A percentile compares a stretch with the other conserved stretches of the same genome.
phyloP scores from a whole-genome alignment of 257 asterid genomes.

The Misopates orontium region DNA sequence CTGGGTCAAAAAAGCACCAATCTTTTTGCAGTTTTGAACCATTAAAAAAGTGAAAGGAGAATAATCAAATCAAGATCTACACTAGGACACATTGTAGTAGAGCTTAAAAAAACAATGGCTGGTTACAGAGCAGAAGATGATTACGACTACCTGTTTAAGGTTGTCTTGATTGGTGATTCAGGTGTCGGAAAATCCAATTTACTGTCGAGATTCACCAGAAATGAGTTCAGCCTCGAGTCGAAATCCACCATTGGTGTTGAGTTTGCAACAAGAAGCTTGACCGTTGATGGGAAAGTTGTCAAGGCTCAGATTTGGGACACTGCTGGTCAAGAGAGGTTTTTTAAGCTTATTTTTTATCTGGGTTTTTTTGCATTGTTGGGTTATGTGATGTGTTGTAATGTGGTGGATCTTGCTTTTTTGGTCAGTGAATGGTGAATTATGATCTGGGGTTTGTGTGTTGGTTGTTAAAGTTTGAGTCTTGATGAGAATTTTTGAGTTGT shows the following conservation, averaged over 20 bases:
- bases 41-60: slow-evolving; percentile 24
- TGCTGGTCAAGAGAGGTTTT: slow-evolving; percentile 84
- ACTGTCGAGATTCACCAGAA: slow-evolving; percentile 83
- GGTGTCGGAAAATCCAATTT: slow-evolving; percentile 87
- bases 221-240: slow-evolving; percentile 87
- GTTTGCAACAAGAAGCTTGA: slow-evolving; percentile 84
- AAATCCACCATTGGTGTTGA: slow-evolving; percentile 90
- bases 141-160: slow-evolving; percentile 82
- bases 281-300: slow-evolving; percentile 72
- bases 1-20: slow-evolving; percentile 9
- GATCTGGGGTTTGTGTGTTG: slow-evolving; percentile 19
- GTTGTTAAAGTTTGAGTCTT: slow-evolving; percentile 18
- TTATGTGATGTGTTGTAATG: slow-evolving; percentile 9
- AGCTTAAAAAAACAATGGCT: slow-evolving; percentile 42
- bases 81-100: neutral
- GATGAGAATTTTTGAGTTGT: neutral
- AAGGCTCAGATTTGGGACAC: slow-evolving; percentile 98
- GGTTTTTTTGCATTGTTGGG: slow-evolving; percentile 18
- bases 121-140: slow-evolving; percentile 88
- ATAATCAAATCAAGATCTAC: slow-evolving; percentile 22
- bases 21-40: slow-evolving; percentile 16
- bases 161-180: slow-evolving; percentile 82
- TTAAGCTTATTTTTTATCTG: slow-evolving; percentile 33
- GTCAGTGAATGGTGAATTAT: slow-evolving; percentile 20
- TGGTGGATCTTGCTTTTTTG: slow-evolving; percentile 29